These are phyloP conservation scores for Ustilago lituana DNA, from an alignment of 1,284 basidiomycete species.

Conservation along the genomic window DNA sequence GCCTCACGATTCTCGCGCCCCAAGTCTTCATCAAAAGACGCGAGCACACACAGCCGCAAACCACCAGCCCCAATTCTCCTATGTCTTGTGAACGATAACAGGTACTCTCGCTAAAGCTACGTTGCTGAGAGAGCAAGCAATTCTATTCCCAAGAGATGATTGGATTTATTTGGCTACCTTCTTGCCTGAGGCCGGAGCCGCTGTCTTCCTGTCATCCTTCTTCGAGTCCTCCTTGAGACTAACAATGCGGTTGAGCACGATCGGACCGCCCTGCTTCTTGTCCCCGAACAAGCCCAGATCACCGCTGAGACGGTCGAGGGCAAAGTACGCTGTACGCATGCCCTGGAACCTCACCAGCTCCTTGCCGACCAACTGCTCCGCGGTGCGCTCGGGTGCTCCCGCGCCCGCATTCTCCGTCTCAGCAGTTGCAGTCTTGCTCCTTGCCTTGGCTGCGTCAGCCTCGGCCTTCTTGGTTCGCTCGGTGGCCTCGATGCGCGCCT, in stretches of 20 bases:
- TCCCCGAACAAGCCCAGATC: conserved; percentile 52
- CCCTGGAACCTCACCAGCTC: conserved; percentile 97
- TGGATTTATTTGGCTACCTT: conserved; percentile 12
- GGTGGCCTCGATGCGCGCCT: conserved; percentile 77
- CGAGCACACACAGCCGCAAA: too few relatives aligned
- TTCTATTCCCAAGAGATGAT: too few relatives aligned
- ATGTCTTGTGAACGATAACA: too few relatives aligned
- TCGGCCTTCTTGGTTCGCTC: conserved; percentile 70
- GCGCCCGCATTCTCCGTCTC: conserved; percentile 21
- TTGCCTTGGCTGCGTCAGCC: conserved; percentile 67
- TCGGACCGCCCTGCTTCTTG: conserved; percentile 76
- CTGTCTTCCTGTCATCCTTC: conserved; percentile 42
- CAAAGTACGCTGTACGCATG: conserved; percentile 93
- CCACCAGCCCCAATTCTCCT: too few relatives aligned
- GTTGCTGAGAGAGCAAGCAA: too few relatives aligned
- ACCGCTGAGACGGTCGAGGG: conserved; percentile 80
- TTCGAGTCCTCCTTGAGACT: conserved; percentile 86
- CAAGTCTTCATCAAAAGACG: too few relatives aligned
- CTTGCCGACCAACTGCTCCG: conserved; percentile 85
- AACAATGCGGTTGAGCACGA: conserved; percentile 93
- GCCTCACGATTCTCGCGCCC: too few relatives aligned
- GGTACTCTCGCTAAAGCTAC: too few relatives aligned
- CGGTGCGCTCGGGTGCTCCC: conserved; percentile 69
- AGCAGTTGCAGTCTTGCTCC: conserved; percentile 21
- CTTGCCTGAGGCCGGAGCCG: conserved; percentile 11